phyloP scores from a whole-genome alignment of 148 eudicot species.

The Amaranthus hypochondriacus region DNA sequence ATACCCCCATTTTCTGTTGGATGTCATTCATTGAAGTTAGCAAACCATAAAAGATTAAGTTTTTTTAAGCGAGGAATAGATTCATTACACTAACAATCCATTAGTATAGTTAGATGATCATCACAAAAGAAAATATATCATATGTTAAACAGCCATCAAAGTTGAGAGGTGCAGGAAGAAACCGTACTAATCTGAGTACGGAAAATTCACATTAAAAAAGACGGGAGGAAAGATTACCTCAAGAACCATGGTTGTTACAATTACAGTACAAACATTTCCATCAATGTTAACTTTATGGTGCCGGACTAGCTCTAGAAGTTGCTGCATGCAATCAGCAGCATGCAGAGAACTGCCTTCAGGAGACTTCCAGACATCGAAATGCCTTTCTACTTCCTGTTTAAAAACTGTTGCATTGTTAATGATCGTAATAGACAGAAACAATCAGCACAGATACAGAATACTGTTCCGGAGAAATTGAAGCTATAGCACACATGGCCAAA shows the following conservation, averaged over 20 bases:
- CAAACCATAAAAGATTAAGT: background rate
- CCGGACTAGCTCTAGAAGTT: conserved; percentile 72
- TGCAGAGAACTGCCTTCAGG: conserved; percentile 44
- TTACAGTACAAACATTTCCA: conserved; percentile 78
- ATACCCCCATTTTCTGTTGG: background rate
- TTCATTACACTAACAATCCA: no score
- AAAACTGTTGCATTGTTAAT: background rate
- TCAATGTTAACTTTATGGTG: conserved; percentile 74
- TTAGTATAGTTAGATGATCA: no score
- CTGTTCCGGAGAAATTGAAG: background rate
- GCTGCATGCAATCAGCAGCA: conserved; percentile 84
- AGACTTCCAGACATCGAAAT: conserved; percentile 54
- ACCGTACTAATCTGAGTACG: background rate
- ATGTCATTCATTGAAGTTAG: background rate
- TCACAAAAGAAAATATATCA: background rate
- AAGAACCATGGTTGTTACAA: conserved; percentile 75
- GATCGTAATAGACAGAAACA: background rate
- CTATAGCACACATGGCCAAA: background rate
- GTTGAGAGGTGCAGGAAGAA: background rate
- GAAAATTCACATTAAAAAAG: background rate
- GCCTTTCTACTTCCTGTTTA: conserved; percentile 59
- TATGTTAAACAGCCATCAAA: background rate
- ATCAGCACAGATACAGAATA: background rate
- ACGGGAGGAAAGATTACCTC: conserved; percentile 44
- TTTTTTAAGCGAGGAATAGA: no score